phyloP scores from a whole-genome alignment of 1,284 basidiomycete species.

The Microbotryum silenes-acaulis region DNA sequence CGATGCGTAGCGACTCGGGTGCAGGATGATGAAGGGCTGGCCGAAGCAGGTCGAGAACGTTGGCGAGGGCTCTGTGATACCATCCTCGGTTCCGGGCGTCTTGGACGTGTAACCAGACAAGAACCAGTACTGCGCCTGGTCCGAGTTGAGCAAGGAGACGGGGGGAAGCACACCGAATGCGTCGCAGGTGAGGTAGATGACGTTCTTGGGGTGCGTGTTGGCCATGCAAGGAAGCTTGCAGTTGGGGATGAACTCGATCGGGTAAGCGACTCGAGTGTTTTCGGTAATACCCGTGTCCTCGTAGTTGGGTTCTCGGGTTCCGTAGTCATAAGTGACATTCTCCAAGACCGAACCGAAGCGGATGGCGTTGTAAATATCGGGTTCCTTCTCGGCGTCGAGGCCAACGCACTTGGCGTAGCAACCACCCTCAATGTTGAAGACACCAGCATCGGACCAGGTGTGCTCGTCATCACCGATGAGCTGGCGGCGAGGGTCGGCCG shows the following conservation, averaged over 20 bases:
- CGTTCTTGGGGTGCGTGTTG: constrained; percentile 60
- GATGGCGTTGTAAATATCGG: constrained; percentile 95
- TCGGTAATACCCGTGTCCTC: constrained; percentile 95
- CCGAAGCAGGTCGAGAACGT: constrained; percentile 95
- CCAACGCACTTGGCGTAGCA: constrained; percentile 98
- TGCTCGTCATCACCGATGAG: constrained; percentile 97
- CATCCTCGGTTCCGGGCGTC: constrained; percentile 96
- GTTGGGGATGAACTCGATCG: constrained; percentile 93
- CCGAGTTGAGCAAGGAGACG: constrained; percentile 82
- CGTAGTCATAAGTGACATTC: constrained; percentile 97
- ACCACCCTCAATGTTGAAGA: constrained; percentile 99
- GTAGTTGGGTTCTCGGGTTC: constrained; percentile 80
- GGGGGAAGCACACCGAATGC: constrained; percentile 97
- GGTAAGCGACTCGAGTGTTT: constrained; percentile 98
- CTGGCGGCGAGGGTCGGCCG: constrained; percentile 80
- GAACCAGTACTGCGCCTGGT: constrained; percentile 80
- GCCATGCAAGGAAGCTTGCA: constrained; percentile 86
- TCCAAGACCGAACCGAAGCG: constrained; percentile 85
- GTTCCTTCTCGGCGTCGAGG: constrained; percentile 90
- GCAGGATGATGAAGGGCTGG: constrained; percentile 97
- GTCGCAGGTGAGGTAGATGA: constrained; percentile 63
- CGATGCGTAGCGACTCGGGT: constrained; percentile 70
- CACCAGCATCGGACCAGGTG: constrained; percentile 94
- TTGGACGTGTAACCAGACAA: constrained; percentile 72
- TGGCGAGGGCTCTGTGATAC: constrained; percentile 93